These are phyloP conservation scores for Crataegus laevigata DNA, from an alignment of 306 rosid species.

Conservation along the genomic window DNA sequence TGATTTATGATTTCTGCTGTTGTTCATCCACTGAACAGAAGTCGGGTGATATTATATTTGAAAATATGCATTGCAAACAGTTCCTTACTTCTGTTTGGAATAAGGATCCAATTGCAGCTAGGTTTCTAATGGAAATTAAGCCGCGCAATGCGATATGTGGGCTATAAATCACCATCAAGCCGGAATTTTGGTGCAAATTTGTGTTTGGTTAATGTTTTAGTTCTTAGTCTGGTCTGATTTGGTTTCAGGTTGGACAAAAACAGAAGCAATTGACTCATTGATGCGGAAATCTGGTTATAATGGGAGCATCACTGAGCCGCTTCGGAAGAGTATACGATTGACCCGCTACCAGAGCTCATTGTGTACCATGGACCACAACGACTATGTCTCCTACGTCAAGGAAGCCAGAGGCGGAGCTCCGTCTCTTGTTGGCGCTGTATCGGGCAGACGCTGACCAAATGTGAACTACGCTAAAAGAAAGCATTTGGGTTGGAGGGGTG, in stretches of 20 bases:
- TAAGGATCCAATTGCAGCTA: not conserved
- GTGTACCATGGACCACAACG: constrained; percentile 65
- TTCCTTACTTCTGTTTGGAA: not conserved
- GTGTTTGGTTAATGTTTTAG: not conserved
- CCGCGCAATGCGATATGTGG: not conserved
- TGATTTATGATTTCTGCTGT: not conserved
- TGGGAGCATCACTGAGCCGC: constrained; percentile 54
- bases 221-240: constrained; percentile 1
- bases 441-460: constrained; percentile 24
- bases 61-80: not conserved
- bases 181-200: not conserved
- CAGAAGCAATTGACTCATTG: constrained; percentile 87
- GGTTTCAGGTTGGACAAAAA: constrained; percentile 75
- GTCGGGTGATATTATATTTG: not conserved
- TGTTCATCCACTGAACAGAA: not conserved
- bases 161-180: not conserved
- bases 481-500: constrained; percentile 19
- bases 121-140: not conserved
- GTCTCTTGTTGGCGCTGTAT: constrained; percentile 45
- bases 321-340: constrained; percentile 50
- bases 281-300: constrained; percentile 79
- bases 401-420: constrained; percentile 59
- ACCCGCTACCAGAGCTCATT: constrained; percentile 91
- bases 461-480: not conserved
- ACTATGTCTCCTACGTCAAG: constrained; percentile 63